Evolutionary conservation across 306 rosid genomes (phyloP).

Genomic region (Lupinus albus): DNA sequence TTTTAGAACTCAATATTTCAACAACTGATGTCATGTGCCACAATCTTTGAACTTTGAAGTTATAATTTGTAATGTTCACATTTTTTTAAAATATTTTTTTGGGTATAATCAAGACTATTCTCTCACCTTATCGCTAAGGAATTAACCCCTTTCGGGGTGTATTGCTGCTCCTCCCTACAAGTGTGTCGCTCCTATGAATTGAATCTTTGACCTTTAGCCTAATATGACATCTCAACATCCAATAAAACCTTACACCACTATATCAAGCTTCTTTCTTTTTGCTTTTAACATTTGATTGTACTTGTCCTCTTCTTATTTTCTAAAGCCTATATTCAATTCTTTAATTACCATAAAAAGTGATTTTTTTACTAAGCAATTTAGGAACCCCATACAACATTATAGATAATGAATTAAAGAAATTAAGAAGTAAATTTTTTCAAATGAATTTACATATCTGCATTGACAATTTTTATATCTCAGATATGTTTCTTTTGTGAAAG

Average conservation of each 20-base stretch:
- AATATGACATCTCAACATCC: too few species aligned
- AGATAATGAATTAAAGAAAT: not conserved
- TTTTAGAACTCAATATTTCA: not conserved
- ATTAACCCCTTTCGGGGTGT: too few species aligned
- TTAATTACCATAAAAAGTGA: not conserved
- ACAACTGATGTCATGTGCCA: not conserved
- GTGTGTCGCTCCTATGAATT: too few species aligned
- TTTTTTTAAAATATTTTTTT: too few species aligned
- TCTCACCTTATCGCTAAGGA: too few species aligned
- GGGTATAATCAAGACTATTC: too few species aligned
- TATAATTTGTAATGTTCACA: too few species aligned
- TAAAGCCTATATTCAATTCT: not conserved
- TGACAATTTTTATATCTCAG: constrained; percentile 34
- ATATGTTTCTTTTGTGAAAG: constrained; percentile 18
- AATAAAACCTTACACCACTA: too few species aligned
- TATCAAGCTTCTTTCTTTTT: too few species aligned
- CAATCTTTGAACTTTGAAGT: too few species aligned
- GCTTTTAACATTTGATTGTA: not conserved
- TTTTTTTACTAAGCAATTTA: not conserved
- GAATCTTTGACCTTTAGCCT: too few species aligned
- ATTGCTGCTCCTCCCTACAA: too few species aligned
- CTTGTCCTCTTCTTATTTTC: not conserved
- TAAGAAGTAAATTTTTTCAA: constrained; percentile 4
- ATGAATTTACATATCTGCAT: constrained; percentile 44
- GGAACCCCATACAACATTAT: constrained; percentile 17